Evolutionary conservation across 805 yeast species (phyloP).

Genomic region (Schwanniomyces yamadae): DNA sequence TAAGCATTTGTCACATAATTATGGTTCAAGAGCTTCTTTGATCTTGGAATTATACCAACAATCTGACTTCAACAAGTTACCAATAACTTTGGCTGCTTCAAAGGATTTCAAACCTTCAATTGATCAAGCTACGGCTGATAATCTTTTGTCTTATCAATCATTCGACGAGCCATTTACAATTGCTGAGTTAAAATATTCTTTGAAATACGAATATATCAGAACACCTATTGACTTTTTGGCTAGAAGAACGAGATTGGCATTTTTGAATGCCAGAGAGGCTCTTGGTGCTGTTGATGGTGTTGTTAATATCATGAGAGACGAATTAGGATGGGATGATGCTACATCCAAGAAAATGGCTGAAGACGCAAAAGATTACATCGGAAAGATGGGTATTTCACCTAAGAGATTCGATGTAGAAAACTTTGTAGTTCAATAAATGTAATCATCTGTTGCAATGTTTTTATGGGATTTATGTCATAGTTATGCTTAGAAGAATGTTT

Average conservation of each 20-base stretch:
- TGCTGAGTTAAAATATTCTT: slow-evolving; percentile 83
- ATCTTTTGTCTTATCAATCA: slow-evolving; percentile 44
- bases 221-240: slow-evolving; percentile 88
- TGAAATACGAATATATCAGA: slow-evolving; percentile 80
- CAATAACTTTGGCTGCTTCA: slow-evolving; percentile 56
- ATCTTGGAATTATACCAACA: slow-evolving; percentile 57
- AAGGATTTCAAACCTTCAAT: slow-evolving; percentile 32
- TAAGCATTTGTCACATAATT: slow-evolving; percentile 77
- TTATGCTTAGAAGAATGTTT: slow-evolving; percentile 1
- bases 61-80: slow-evolving; percentile 57
- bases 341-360: slow-evolving; percentile 53
- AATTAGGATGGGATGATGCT: slow-evolving; percentile 67
- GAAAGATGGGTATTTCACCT: slow-evolving; percentile 54
- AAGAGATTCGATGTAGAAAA: slow-evolving; percentile 25
- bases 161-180: slow-evolving; percentile 84
- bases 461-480: slow-evolving; percentile 8
- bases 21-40: slow-evolving; percentile 86
- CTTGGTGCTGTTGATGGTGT: slow-evolving; percentile 78
- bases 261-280: slow-evolving; percentile 85
- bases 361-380: slow-evolving; percentile 57
- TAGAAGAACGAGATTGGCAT: slow-evolving; percentile 91
- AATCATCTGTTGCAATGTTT: neutral
- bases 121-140: slow-evolving; percentile 22
- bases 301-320: slow-evolving; percentile 79
- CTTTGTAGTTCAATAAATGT: slow-evolving; percentile 19